A percentile compares a stretch with the other conserved stretches of the same genome.
phyloP scores from a whole-genome alignment of 2,329 filamentous ascomycete species.

The Epichloe coenophiala region DNA sequence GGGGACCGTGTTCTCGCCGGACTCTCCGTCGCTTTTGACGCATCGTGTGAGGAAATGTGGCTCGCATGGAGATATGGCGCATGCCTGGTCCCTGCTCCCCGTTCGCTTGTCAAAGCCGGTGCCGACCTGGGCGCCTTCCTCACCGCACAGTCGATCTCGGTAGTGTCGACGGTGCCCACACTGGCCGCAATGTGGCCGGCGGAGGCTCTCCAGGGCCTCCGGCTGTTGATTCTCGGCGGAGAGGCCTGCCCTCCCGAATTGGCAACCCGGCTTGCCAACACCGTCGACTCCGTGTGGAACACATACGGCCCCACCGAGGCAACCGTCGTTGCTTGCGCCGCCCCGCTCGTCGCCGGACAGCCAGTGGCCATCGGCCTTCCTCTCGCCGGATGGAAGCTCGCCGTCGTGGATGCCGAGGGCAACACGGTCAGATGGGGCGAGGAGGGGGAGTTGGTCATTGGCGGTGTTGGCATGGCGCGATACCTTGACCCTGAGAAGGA shows the following conservation, averaged over 20 bases:
- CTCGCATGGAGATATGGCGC: conserved; percentile 12
- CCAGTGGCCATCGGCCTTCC: conserved; percentile 11
- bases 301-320: conserved; percentile 15
- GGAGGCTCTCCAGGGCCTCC: conserved; percentile 9
- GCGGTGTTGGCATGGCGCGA: conserved; percentile 11
- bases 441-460: conserved; percentile 13
- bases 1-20: conserved; percentile 13
- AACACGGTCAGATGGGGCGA: conserved; percentile 25
- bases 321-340: conserved; percentile 11
- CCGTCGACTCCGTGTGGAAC: conserved; percentile 11
- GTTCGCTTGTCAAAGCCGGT: conserved; percentile 10
- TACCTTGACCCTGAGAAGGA: conserved; percentile 11
- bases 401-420: conserved; percentile 23
- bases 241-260: conserved; percentile 12
- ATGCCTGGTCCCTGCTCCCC: conserved; percentile 11
- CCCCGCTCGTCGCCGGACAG: conserved; percentile 8
- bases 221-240: conserved; percentile 12
- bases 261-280: conserved; percentile 7
- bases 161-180: conserved; percentile 12
- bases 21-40: conserved; percentile 11
- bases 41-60: conserved; percentile 14
- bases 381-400: conserved; percentile 11
- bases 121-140: conserved; percentile 10
- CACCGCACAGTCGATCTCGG: conserved; percentile 9
- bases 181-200: conserved; percentile 11